These are phyloP conservation scores for Sarcodon sp. DNA, from an alignment of 768 basidiomycete species.

Conservation along the genomic window DNA sequence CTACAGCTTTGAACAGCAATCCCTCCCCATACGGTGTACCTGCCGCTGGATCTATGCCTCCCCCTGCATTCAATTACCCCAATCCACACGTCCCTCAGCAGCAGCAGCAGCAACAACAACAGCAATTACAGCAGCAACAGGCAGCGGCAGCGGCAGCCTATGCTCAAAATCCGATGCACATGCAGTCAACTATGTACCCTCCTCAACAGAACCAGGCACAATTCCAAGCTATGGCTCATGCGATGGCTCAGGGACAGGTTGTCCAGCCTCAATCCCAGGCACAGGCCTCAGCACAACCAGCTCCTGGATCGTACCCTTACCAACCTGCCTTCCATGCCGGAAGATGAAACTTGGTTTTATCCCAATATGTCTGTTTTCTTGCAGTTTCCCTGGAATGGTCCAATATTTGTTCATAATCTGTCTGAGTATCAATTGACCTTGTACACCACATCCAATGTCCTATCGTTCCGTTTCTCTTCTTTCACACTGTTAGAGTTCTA, in stretches of 20 bases:
- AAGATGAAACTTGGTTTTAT: background rate
- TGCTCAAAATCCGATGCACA: slow-evolving; percentile 9
- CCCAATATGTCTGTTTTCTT: too few relatives aligned
- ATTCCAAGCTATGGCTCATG: slow-evolving; percentile 14
- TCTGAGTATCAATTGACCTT: too few relatives aligned
- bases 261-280: background rate
- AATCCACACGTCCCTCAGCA: slow-evolving; percentile 35
- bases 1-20: slow-evolving; percentile 24
- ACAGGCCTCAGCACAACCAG: background rate
- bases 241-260: background rate
- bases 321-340: background rate
- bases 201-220: slow-evolving; percentile 23
- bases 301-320: background rate
- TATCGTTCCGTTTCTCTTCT: too few relatives aligned
- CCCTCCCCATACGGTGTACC: slow-evolving; percentile 22
- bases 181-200: slow-evolving; percentile 1
- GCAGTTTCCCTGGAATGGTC: too few relatives aligned
- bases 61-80: slow-evolving; percentile 57
- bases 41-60: slow-evolving; percentile 46
- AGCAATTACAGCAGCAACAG: slow-evolving; percentile 23
- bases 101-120: slow-evolving; percentile 25
- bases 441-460: too few relatives aligned
- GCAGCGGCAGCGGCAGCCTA: slow-evolving; percentile 11
- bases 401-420: too few relatives aligned
- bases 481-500: too few relatives aligned